phyloP scores from a whole-genome alignment of 371 early-diverging fungal genomes.

The Rhizopus microsporus region DNA sequence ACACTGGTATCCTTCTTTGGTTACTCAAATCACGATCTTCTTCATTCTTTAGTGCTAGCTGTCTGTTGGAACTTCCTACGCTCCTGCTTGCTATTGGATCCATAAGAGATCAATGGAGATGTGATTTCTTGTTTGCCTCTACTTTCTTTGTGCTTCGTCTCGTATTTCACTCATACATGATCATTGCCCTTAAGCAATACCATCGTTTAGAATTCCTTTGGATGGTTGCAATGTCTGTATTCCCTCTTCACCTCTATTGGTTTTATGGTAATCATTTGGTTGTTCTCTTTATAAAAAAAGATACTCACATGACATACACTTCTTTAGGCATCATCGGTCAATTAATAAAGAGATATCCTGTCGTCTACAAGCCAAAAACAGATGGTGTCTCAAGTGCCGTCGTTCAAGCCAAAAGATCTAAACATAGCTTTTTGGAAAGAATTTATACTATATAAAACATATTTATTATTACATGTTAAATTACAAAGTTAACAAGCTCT shows the following conservation, averaged over 20 bases:
- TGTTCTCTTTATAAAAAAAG: background rate
- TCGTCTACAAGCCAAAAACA: constrained; percentile 3
- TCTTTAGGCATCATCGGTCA: constrained; percentile 2
- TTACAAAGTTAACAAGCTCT: constrained; percentile 76
- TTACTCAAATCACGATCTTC: constrained; percentile 26
- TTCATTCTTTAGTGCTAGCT: constrained; percentile 35
- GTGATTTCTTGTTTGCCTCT: constrained; percentile 43
- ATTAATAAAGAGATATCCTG: background rate
- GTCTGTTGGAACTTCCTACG: constrained; percentile 44
- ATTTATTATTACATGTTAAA: constrained; percentile 18
- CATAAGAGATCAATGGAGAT: constrained; percentile 26
- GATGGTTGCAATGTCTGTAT: constrained; percentile 24
- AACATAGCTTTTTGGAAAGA: constrained; percentile 19
- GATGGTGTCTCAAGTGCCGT: constrained; percentile 3
- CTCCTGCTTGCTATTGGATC: constrained; percentile 42
- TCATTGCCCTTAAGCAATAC: constrained; percentile 20
- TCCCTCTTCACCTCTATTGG: constrained; percentile 49
- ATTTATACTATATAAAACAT: constrained; percentile 23
- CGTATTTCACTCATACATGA: constrained; percentile 49
- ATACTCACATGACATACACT: background rate
- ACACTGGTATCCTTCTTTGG: constrained; percentile 35
- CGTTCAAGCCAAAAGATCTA: constrained; percentile 5
- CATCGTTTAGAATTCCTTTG: constrained; percentile 25
- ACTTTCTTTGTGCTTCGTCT: constrained; percentile 38
- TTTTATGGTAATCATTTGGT: constrained; percentile 36